Base-by-base conservation (phyloP, 176 grass and related monocot species). In the Triticum dicoccoides region DNA sequence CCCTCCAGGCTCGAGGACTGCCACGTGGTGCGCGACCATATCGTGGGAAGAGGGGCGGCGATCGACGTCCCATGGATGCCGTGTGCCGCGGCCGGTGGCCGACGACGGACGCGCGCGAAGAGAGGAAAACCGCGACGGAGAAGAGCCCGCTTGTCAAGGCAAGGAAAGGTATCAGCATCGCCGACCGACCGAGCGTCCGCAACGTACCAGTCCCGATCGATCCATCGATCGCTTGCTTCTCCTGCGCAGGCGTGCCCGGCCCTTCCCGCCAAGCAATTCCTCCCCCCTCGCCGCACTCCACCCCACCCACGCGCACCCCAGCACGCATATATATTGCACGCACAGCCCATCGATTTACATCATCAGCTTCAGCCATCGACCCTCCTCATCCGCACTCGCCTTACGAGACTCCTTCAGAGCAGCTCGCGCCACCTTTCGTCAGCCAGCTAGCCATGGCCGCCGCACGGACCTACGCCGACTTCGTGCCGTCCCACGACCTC, bases 151-250 rank as follows among this genome's bases (percentile, higher is more conserved):
- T 65, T 10, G 58, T 7, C 24, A 58, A 61, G 62, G 70, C 33
- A 61, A 76, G 83, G 67, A 15, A 89, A 89, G 83, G 88, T 69
- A 89, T 76, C 63, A 13, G 24, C 3, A 72, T 69, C 5, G 54
- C 54, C 18, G 54, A 59, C 54, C 18, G 54, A 59, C 18, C 54
- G 54, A 15, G 11, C 61, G 63, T 15, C 10, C 0, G 35, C 11
- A 11, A 3, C 41, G 5, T 58, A 58, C 54, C 54, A 18, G 54
- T 18, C 54, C 52, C 52, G 17, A 14, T 20, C 51, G 51, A 54
- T 49, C 12, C 3, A 49, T 54, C 5, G 18, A 58, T 58, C 54
- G 18, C 18, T 4, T 14, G 15, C 42, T 15, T n/a, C 45, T 5
- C 13, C 7, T 21, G 5, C 27, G 63, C 58, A 61, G 20, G 71